Evolutionary conservation across 306 rosid species (phyloP).

Genomic region (Rosa persica): DNA sequence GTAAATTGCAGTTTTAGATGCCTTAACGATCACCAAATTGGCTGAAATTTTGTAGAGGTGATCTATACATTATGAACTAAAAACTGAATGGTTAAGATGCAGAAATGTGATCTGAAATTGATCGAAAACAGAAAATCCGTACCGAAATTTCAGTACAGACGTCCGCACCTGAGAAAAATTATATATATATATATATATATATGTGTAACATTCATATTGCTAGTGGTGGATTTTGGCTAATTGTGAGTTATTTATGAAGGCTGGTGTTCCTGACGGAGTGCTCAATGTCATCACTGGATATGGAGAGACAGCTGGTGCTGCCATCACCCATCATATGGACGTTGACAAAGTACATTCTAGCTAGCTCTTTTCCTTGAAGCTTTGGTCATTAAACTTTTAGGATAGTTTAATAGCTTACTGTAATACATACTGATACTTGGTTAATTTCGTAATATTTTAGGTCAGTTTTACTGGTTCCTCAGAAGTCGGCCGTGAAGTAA

Average conservation of each 20-base stretch:
- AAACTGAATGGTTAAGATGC: too few species aligned
- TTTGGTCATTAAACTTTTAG: not conserved
- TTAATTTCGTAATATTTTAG: conserved; percentile 20
- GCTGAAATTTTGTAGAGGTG: too few species aligned
- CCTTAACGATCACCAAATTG: too few species aligned
- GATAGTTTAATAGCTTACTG: not conserved
- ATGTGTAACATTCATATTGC: not conserved
- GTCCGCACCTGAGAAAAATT: too few species aligned
- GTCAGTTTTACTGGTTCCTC: conserved; percentile 88
- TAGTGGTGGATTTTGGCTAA: not conserved
- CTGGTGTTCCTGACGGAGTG: conserved; percentile 91
- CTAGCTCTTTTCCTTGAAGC: not conserved
- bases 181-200: too few species aligned
- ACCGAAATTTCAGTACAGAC: too few species aligned
- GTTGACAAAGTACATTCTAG: conserved; percentile 56
- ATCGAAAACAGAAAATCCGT: too few species aligned
- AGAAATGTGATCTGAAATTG: too few species aligned
- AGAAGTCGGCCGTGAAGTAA: conserved; percentile 64
- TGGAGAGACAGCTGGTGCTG: conserved; percentile 80
- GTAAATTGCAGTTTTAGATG: too few species aligned
- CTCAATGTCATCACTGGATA: conserved; percentile 78
- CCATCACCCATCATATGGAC: conserved; percentile 77
- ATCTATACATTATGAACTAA: too few species aligned
- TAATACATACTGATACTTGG: not conserved
- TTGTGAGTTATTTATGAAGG: conserved; percentile 35